Percentiles rank a stretch among this genome's conserved stretches.
Conservation (phyloP, 179 eudicot species). For the Beta macrorhiza region DNA sequence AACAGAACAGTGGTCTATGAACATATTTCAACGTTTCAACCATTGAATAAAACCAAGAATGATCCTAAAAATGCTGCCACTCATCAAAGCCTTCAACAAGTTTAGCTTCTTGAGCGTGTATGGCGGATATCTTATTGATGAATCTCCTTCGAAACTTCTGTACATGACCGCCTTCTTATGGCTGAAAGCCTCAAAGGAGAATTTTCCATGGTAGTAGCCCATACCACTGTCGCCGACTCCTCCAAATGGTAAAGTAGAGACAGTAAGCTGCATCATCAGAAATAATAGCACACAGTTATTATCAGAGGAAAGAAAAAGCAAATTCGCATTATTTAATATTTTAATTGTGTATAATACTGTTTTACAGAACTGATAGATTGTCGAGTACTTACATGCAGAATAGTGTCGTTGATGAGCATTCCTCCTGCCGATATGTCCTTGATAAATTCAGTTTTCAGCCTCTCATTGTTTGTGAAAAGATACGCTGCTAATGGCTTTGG, state of each 20-base stretch:
- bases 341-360: neutral
- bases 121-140: constrained; percentile 82
- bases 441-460: constrained; percentile 59
- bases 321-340: neutral
- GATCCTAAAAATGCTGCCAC: constrained; percentile 49
- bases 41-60: constrained; percentile 58
- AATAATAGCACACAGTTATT: neutral
- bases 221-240: constrained; percentile 98
- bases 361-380: neutral
- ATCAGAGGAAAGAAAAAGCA: neutral
- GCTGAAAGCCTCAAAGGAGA: constrained; percentile 82
- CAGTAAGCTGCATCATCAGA: constrained; percentile 55
- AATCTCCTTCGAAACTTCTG: constrained; percentile 62
- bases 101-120: constrained; percentile 57
- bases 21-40: constrained; percentile 26
- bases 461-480: constrained; percentile 70
- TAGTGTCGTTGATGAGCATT: constrained; percentile 68
- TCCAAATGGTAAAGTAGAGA: constrained; percentile 70
- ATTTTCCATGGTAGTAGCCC: constrained; percentile 87
- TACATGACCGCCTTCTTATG: constrained; percentile 80
- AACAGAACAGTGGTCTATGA: neutral
- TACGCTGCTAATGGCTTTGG: constrained; percentile 95
- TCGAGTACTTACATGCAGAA: constrained; percentile 54
- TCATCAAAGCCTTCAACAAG: constrained; percentile 57
- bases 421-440: constrained; percentile 70